Evolutionary conservation across 2,329 filamentous ascomycete species (phyloP).

Genomic region (Penicillium sumatraense): DNA sequence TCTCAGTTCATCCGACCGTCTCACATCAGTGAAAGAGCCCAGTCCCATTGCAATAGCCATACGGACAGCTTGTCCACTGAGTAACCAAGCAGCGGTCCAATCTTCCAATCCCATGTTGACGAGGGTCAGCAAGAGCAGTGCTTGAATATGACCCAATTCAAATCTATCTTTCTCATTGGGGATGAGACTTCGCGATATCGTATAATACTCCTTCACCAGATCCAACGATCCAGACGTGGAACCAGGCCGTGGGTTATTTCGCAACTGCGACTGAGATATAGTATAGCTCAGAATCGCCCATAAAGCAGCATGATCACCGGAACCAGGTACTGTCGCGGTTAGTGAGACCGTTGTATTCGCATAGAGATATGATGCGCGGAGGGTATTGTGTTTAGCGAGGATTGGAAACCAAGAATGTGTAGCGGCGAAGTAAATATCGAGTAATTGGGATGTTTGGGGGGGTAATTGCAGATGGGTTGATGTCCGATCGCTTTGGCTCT

Average conservation of each 20-base stretch:
- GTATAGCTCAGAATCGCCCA: conserved; percentile 52
- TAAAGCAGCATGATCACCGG: conserved; percentile 48
- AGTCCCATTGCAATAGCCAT: conserved; percentile 49
- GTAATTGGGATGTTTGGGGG: conserved; percentile 54
- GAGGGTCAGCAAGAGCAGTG: conserved; percentile 52
- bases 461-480: conserved; percentile 46
- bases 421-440: conserved; percentile 63
- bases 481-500: conserved; percentile 9
- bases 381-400: conserved; percentile 60
- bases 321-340: conserved; percentile 34
- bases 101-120: conserved; percentile 54
- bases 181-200: conserved; percentile 41
- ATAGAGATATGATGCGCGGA: conserved; percentile 62
- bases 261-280: conserved; percentile 40
- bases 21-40: conserved; percentile 28
- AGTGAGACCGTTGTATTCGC: conserved; percentile 46
- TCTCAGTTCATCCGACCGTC: conserved; percentile 36
- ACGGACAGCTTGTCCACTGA: conserved; percentile 57
- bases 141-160: conserved; percentile 50
- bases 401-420: conserved; percentile 65
- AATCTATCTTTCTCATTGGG: conserved; percentile 46
- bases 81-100: conserved; percentile 57
- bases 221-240: conserved; percentile 21
- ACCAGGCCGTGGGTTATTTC: conserved; percentile 19
- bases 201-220: conserved; percentile 41